These are phyloP conservation scores for Xylariaceae sp. DNA, from an alignment of 2,329 filamentous ascomycete genomes.

Conservation along the genomic window DNA sequence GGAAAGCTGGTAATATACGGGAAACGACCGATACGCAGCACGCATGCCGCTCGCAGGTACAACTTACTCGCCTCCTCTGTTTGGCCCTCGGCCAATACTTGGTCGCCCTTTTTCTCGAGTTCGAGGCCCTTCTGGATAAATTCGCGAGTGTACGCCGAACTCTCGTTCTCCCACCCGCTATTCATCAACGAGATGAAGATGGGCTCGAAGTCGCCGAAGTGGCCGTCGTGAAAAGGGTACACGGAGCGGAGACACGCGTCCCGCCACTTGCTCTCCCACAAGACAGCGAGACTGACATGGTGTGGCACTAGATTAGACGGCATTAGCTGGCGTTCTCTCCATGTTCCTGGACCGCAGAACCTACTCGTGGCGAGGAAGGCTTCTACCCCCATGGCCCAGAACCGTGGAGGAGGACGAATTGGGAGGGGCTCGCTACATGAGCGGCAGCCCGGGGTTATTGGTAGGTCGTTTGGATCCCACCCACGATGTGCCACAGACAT, in stretches of 20 bases:
- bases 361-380: too few species aligned
- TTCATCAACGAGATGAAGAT: too few species aligned
- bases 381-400: conserved; percentile 41
- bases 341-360: background rate
- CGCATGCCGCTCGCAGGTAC: conserved; percentile 64
- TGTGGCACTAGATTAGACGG: conserved; percentile 39
- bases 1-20: conserved; percentile 47
- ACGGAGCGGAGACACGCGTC: conserved; percentile 57
- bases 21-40: conserved; percentile 71
- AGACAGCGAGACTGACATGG: conserved; percentile 52
- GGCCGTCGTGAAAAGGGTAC: conserved; percentile 70
- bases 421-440: conserved; percentile 8
- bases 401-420: conserved; percentile 17
- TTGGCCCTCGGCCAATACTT: conserved; percentile 44
- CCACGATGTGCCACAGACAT: too few species aligned
- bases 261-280: conserved; percentile 77
- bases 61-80: conserved; percentile 51
- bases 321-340: background rate
- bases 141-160: conserved; percentile 61
- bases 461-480: too few species aligned
- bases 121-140: too few species aligned
- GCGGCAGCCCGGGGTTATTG: too few species aligned
- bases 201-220: conserved; percentile 62
- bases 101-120: conserved; percentile 48
- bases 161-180: conserved; percentile 64